Base-by-base conservation (phyloP, 257 asterid genomes). In the Plantago ovata region DNA sequence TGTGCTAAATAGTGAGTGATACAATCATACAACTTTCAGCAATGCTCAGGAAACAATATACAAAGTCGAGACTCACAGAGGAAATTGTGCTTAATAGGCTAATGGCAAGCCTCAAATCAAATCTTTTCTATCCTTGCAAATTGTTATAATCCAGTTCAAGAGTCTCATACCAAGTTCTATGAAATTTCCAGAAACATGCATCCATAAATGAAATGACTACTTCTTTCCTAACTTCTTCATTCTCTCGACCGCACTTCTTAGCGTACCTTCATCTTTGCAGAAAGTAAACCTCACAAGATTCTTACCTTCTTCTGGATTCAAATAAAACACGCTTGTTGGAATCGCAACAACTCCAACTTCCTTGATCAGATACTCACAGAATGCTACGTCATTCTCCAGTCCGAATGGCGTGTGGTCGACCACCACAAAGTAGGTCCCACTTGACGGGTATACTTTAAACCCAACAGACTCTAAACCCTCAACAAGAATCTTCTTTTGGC, bases 271-370 rank as follows among this genome's bases (percentile, higher is more conserved):
- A 55, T 93, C 97, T 69, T 93, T 93, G 79, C 97, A 93, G 81
- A 93, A 93, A 39, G 98, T 86, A 60, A 93, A 93, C 75, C 98
- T 84, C 64, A 93, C 98, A 54, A 93, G 91, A 48, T 86, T 86
- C 82, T 84, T 93, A 10, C 98, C 98, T 44, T 93, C 97, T 53
- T 89, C 95, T 0, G 97, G 94, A 67, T 93, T 72, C 58, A 93
- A 72, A 51, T 93, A 93, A 43, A 93, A 93, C 5, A 93, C 96
- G 8, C 98, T 89, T 3, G 98, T 84, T 0, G 98, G 98, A 36
- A 89, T 93, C 3, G 97, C 97, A 1, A 81, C 97, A 6, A 93
- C 99, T 1, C 97, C 97, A 18, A 93, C 86, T 69, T 93, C 96
- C 75, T 89, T 86, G 66, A 93, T 93, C 53, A 93, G 64, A 67